A percentile compares a stretch with the other conserved stretches of the same genome.
These are phyloP conservation scores for Litchi chinensis DNA, from an alignment of 345 rosid genomes.

Conservation along the genomic window DNA sequence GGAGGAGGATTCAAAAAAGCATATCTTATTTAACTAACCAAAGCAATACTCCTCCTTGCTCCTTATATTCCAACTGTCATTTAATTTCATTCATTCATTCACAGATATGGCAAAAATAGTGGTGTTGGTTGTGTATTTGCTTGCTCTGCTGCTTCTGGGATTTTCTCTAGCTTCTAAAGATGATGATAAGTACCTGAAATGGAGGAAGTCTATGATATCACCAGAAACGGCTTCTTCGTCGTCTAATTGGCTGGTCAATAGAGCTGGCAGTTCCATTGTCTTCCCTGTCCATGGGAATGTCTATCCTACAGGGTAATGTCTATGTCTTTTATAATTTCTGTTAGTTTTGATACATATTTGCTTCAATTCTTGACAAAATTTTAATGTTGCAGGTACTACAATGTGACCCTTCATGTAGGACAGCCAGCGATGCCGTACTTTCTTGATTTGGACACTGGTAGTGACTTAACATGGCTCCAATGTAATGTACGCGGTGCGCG, in stretches of 20 bases:
- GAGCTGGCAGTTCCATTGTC: constrained; percentile 49
- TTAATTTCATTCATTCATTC: neutral
- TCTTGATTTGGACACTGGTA: constrained; percentile 93
- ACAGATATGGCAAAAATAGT: constrained; percentile 31
- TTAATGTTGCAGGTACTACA: constrained; percentile 56
- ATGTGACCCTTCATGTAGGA: constrained; percentile 73
- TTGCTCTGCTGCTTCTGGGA: constrained; percentile 3
- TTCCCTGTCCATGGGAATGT: constrained; percentile 59
- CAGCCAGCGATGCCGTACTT: constrained; percentile 85
- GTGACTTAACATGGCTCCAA: constrained; percentile 98
- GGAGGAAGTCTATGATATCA: constrained; percentile 31
- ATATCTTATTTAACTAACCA: neutral
- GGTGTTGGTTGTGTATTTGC: constrained; percentile 30
- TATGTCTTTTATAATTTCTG: neutral
- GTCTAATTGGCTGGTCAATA: constrained; percentile 11
- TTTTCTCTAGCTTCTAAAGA: constrained; percentile 17
- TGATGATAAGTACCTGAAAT: constrained; percentile 16
- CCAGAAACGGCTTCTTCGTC: constrained; percentile 23
- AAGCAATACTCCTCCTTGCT: neutral
- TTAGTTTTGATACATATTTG: neutral
- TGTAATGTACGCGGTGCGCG: constrained; percentile 80
- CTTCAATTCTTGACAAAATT: constrained; percentile 5
- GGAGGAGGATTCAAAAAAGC: neutral
- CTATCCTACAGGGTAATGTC: constrained; percentile 49
- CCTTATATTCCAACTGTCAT: neutral